These are phyloP conservation scores for Lithohypha guttulata DNA, from an alignment of 2,329 filamentous ascomycete genomes.

Conservation along the genomic window DNA sequence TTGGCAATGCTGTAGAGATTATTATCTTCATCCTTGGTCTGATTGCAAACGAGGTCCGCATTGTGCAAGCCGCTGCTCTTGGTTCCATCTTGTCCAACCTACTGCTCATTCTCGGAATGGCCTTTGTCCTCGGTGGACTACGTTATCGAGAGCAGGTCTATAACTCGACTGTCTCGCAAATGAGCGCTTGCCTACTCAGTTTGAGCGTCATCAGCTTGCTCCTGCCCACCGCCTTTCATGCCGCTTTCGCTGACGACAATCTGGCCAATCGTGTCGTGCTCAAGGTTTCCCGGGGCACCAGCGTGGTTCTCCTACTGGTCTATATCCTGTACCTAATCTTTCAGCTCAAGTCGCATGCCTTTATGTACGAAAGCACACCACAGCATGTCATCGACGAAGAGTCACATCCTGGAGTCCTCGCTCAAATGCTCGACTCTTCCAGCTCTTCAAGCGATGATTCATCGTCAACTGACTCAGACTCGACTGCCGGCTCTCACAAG, in stretches of 20 bases:
- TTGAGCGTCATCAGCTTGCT: slow-evolving; percentile 82
- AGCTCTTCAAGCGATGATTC: slow-evolving; percentile 43
- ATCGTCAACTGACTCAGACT: slow-evolving; percentile 57
- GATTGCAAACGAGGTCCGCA: slow-evolving; percentile 72
- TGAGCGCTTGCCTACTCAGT: slow-evolving; percentile 87
- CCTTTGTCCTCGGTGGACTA: slow-evolving; percentile 74
- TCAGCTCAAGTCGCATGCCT: slow-evolving; percentile 83
- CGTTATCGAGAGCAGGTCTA: slow-evolving; percentile 89
- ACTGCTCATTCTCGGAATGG: slow-evolving; percentile 82
- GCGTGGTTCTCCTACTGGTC: slow-evolving; percentile 69
- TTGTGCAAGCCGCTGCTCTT: slow-evolving; percentile 81
- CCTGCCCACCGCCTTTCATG: slow-evolving; percentile 83
- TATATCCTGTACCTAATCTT: slow-evolving; percentile 79
- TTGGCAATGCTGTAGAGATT: slow-evolving; percentile 68
- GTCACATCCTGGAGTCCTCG: slow-evolving; percentile 71
- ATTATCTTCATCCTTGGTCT: slow-evolving; percentile 76
- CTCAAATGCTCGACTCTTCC: slow-evolving; percentile 68
- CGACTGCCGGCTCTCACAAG: slow-evolving; percentile 56
- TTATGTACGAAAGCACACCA: slow-evolving; percentile 85
- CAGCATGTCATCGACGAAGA: slow-evolving; percentile 90
- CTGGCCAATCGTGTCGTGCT: slow-evolving; percentile 61
- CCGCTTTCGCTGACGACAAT: slow-evolving; percentile 57
- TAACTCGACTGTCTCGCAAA: slow-evolving; percentile 90
- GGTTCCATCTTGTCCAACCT: slow-evolving; percentile 85
- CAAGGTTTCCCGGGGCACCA: slow-evolving; percentile 80